phyloP scores from a whole-genome alignment of 352 stramenopile genomes.

The Elongisporangium undulatum region DNA sequence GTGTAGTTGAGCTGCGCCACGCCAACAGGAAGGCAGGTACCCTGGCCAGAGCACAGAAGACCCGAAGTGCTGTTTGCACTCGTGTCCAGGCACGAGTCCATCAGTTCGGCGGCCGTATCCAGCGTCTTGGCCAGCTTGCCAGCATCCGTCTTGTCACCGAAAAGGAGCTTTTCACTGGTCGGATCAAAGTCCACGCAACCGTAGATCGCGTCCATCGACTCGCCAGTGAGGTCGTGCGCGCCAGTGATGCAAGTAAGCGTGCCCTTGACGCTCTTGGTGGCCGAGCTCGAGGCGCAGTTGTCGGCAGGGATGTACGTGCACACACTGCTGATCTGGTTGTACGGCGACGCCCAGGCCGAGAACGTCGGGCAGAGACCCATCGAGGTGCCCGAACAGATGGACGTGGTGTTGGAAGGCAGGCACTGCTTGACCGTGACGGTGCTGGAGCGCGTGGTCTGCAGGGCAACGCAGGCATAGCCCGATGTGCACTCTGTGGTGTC shows the following conservation, averaged over 20 bases:
- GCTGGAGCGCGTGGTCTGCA: slow-evolving; percentile 58
- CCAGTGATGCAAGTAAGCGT: slow-evolving; percentile 53
- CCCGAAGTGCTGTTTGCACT: slow-evolving; percentile 39
- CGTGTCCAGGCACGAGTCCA: slow-evolving; percentile 43
- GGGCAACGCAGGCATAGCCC: slow-evolving; percentile 60
- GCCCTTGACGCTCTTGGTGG: slow-evolving; percentile 37
- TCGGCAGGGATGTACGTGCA: slow-evolving; percentile 73
- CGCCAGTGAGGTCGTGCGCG: slow-evolving; percentile 28
- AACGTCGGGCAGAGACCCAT: slow-evolving; percentile 65
- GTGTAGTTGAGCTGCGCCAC: slow-evolving; percentile 45
- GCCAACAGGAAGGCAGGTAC: slow-evolving; percentile 45
- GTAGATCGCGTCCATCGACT: slow-evolving; percentile 59
- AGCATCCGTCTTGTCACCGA: slow-evolving; percentile 46
- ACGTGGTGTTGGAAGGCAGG: slow-evolving; percentile 47
- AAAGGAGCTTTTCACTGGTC: slow-evolving; percentile 39
- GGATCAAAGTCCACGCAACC: slow-evolving; percentile 69
- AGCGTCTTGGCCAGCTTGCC: slow-evolving; percentile 47
- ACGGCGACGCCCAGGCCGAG: slow-evolving; percentile 54
- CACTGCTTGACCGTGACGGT: slow-evolving; percentile 72
- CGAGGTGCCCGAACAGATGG: slow-evolving; percentile 62
- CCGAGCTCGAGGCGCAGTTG: slow-evolving; percentile 39
- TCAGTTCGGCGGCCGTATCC: slow-evolving; percentile 31
- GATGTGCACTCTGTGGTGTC: slow-evolving; percentile 48
- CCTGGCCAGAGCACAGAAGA: slow-evolving; percentile 57
- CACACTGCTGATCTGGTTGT: slow-evolving; percentile 74